A percentile compares a stretch with the other conserved stretches of the same genome.
phyloP scores from a whole-genome alignment of 805 yeast species.

The Candida nemodendra region DNA sequence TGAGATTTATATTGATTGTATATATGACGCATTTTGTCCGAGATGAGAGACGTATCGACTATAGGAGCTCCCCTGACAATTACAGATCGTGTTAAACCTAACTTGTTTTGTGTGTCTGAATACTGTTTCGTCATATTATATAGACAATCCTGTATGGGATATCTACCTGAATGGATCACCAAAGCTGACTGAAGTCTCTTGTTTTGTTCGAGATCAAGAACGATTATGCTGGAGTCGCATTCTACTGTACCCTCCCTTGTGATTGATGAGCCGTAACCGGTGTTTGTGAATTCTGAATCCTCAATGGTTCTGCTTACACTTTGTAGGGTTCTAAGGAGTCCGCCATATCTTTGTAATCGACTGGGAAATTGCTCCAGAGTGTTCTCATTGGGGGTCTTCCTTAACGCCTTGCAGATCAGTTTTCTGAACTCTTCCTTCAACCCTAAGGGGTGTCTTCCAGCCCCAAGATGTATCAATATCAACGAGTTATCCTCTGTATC shows the following conservation, averaged over 20 bases:
- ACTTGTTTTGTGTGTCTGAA: slow-evolving; percentile 7
- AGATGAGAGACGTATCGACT: slow-evolving; percentile 4
- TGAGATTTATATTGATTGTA: slow-evolving; percentile 8
- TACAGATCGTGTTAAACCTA: slow-evolving; percentile 36
- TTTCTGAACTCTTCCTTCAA: slow-evolving; percentile 1
- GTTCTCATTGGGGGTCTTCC: neutral
- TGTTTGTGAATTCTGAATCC: slow-evolving; percentile 41
- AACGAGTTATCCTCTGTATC: too few species aligned
- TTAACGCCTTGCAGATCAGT: slow-evolving; percentile 5
- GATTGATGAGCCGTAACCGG: slow-evolving; percentile 49
- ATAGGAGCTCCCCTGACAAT: slow-evolving; percentile 19
- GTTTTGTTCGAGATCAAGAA: slow-evolving; percentile 10
- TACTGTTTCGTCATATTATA: slow-evolving; percentile 26
- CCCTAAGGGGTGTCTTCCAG: slow-evolving; percentile 40
- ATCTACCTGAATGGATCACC: slow-evolving; percentile 12
- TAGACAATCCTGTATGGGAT: slow-evolving; percentile 35
- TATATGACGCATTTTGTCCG: slow-evolving; percentile 13
- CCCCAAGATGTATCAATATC: slow-evolving; percentile 48
- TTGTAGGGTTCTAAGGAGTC: slow-evolving; percentile 4
- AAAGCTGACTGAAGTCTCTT: slow-evolving; percentile 20
- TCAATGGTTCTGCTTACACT: slow-evolving; percentile 28
- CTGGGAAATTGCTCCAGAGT: neutral
- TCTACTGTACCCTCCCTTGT: slow-evolving; percentile 40
- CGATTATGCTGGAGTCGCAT: slow-evolving; percentile 43
- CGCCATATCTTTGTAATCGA: neutral